Conservation (phyloP, 768 basidiomycete genomes). For the Kwoniella bestiolae region DNA sequence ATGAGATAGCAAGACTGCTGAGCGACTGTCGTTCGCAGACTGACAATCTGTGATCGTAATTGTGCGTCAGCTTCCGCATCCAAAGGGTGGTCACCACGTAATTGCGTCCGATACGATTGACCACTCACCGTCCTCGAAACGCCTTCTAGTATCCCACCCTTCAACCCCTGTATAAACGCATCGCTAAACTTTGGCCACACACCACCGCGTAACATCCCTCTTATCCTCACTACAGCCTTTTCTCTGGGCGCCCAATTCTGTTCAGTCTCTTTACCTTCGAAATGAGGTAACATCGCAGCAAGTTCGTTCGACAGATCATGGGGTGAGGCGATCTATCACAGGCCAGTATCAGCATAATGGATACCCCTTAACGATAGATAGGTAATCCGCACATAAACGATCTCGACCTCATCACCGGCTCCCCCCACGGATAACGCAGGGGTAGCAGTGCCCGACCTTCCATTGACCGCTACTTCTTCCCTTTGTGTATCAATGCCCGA, state of each 20-base stretch:
- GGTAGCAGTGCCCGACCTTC: constrained; percentile 16
- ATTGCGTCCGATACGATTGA: no score
- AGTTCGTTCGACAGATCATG: constrained; percentile 87
- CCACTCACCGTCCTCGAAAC: constrained; percentile 78
- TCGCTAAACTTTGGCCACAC: constrained; percentile 75
- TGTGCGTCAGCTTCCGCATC: constrained; percentile 1
- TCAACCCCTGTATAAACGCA: constrained; percentile 73
- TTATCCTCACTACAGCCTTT: constrained; percentile 71
- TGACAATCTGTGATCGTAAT: constrained; percentile 68
- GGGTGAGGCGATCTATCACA: constrained; percentile 76
- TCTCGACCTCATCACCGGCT: constrained; percentile 39
- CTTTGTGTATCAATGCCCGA: not conserved
- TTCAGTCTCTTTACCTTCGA: constrained; percentile 97
- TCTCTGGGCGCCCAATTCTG: constrained; percentile 92
- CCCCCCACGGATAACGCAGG: constrained; percentile 5
- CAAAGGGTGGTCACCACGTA: no score
- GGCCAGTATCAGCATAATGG: no score
- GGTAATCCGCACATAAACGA: constrained; percentile 43
- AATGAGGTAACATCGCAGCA: constrained; percentile 72
- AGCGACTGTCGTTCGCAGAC: constrained; percentile 88
- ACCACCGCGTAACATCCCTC: constrained; percentile 88
- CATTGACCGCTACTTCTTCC: not conserved
- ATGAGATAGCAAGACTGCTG: constrained; percentile 78
- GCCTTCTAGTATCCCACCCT: constrained; percentile 76
- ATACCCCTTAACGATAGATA: no score